Conservation (phyloP, 2,329 filamentous ascomycete genomes). For the Chaetothyriales sp. region DNA sequence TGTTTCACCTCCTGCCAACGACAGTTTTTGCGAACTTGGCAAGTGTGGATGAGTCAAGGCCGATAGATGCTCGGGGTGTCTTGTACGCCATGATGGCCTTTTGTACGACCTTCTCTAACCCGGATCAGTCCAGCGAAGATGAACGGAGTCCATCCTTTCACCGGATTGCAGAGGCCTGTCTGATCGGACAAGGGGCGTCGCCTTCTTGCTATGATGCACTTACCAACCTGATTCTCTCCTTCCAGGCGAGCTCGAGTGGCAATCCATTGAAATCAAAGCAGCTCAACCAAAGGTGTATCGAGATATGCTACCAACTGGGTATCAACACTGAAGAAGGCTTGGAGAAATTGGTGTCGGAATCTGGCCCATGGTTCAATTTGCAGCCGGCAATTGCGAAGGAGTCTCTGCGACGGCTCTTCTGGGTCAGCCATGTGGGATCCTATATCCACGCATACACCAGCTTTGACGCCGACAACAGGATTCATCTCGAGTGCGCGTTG, state of each 20-base stretch:
- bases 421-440: conserved; percentile 56
- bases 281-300: conserved; percentile 46
- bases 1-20: conserved; percentile 42
- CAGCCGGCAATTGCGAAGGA: conserved; percentile 46
- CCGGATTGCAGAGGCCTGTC: conserved; percentile 43
- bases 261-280: conserved; percentile 48
- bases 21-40: conserved; percentile 41
- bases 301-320: conserved; percentile 43
- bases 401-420: conserved; percentile 55
- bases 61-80: conserved; percentile 42
- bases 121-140: conserved; percentile 26
- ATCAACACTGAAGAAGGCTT: conserved; percentile 47
- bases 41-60: conserved; percentile 33
- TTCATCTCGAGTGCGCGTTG: conserved; percentile 50
- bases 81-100: conserved; percentile 45
- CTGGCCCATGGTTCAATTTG: conserved; percentile 50
- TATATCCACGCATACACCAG: conserved; percentile 47
- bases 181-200: conserved; percentile 34
- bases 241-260: conserved; percentile 50
- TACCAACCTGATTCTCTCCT: conserved; percentile 47
- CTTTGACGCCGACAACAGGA: conserved; percentile 40
- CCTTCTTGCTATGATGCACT: conserved; percentile 52
- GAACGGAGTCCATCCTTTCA: conserved; percentile 34
- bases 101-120: conserved; percentile 39
- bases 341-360: conserved; percentile 43